Base-by-base conservation (phyloP, 169 alveolate genomes). In the Plasmodium reichenowi region DNA sequence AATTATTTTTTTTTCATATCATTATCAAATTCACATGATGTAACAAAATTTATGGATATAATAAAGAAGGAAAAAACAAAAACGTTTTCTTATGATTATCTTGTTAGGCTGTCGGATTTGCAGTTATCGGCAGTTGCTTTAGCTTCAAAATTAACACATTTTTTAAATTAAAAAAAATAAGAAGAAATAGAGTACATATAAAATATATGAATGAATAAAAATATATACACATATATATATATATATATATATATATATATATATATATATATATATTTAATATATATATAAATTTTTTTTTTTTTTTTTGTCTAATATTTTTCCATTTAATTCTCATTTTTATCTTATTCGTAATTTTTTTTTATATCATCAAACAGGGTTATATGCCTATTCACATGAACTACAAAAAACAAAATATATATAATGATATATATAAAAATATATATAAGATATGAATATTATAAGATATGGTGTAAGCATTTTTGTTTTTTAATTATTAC, bases 1-100 rank as follows among this genome's bases (percentile, higher is more conserved):
- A 72, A 67, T 2, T 83, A 83, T 43, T 83, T 73, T 9, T 83
- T 83, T 54, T 83, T 83, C 12, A 32, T 83, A 20, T 83, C 91
- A n/a, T 62, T 83, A 3, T 83, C 91, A 26, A 54, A 43, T 62
- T 48, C 17, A 4, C 45, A 54, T n/a, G 68, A 63, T n/a, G 12
- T 83, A 29, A 68, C 85, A 17, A 22, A 83, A 17, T 68, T 83
- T 29, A 83, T 83, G 22, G 74, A 68, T 68, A 52, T 47, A 7
- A 64, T 66, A 48, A 63, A 67, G 54, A 76, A 63, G 6, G 32
- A 32, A 12, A 58, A 76, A 1, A 20, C 45, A 2, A 75, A 76
- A 58, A 8, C 32, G 12, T 64, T 76, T 68, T 48, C 74, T 38
- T 76, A 64, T 20, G 75, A 76, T 20, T 76, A 76, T 29, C 29